Conservation (phyloP, 1,284 basidiomycete genomes). For the Pterulicium gracile region DNA sequence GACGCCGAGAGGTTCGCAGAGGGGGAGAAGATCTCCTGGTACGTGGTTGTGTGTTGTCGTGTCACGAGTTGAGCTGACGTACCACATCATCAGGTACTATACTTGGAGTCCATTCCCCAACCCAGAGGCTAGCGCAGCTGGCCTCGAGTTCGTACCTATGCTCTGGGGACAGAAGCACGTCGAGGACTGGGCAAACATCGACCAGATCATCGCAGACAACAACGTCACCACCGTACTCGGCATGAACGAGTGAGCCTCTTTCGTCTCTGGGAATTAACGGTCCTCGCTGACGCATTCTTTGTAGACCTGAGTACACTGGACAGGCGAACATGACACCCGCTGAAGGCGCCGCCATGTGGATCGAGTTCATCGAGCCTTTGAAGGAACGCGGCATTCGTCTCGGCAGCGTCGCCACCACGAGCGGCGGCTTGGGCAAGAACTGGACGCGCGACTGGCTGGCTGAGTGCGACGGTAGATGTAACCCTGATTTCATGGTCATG, state of each 20-base stretch:
- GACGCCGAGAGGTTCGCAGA: slow-evolving; percentile 7
- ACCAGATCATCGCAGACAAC: slow-evolving; percentile 27
- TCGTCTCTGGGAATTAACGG: too few species aligned
- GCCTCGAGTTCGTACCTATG: slow-evolving; percentile 41
- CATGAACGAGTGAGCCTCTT: slow-evolving; percentile 54
- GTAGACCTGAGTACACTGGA: slow-evolving; percentile 45
- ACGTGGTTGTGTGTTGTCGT: background rate
- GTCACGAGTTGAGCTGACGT: background rate
- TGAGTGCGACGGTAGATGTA: slow-evolving; percentile 34
- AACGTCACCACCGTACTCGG: slow-evolving; percentile 44
- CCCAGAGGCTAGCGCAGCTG: slow-evolving; percentile 9
- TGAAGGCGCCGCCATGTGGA: slow-evolving; percentile 44
- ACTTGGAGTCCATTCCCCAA: slow-evolving; percentile 32
- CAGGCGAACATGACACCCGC: slow-evolving; percentile 47
- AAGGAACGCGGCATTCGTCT: slow-evolving; percentile 34
- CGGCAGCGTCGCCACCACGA: slow-evolving; percentile 49
- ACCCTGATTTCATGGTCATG: slow-evolving; percentile 22
- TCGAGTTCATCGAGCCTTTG: slow-evolving; percentile 44
- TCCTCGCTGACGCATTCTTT: background rate
- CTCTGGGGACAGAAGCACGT: slow-evolving; percentile 44
- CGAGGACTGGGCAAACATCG: slow-evolving; percentile 25
- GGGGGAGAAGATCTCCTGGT: slow-evolving; percentile 12
- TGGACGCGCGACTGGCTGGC: slow-evolving; percentile 44
- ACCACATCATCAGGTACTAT: slow-evolving; percentile 28
- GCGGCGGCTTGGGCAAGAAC: slow-evolving; percentile 38